Evolutionary conservation across 192 early-diverging fungal species (phyloP).

Genomic region (Podochytrium sp.): DNA sequence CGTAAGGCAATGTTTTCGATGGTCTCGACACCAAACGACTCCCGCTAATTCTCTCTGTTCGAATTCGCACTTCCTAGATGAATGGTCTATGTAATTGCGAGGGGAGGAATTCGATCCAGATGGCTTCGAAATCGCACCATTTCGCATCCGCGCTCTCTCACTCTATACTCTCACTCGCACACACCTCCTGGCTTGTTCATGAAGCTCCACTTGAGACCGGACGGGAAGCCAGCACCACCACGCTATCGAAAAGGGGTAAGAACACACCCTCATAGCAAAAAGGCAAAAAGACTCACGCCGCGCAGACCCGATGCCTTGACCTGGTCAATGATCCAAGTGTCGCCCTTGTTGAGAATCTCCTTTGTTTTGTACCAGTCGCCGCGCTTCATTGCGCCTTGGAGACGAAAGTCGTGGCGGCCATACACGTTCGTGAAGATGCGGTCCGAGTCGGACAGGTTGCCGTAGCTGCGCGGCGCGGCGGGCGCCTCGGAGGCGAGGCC

Average conservation of each 20-base stretch:
- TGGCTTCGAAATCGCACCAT: too few species aligned
- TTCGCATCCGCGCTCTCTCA: too few species aligned
- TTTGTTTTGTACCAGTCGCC: constrained; percentile 99
- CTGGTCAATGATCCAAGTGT: constrained; percentile 97
- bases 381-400: constrained; percentile 89
- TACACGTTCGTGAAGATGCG: constrained; percentile 99
- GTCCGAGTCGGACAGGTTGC: constrained; percentile 82
- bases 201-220: constrained; percentile 98
- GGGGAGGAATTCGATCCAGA: too few species aligned
- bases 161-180: too few species aligned
- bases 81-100: too few species aligned
- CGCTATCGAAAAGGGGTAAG: constrained; percentile 59
- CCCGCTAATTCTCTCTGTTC: too few species aligned
- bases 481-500: constrained; percentile 12
- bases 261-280: background rate
- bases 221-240: constrained; percentile 97
- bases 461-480: constrained; percentile 40
- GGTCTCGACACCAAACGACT: too few species aligned
- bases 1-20: too few species aligned
- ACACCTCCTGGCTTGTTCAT: constrained; percentile 88
- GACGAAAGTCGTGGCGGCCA: constrained; percentile 84
- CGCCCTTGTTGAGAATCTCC: constrained; percentile 93
- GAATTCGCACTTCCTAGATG: too few species aligned
- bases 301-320: constrained; percentile 94
- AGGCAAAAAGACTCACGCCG: constrained; percentile 27